Base-by-base conservation (phyloP, 805 yeast genomes). In the Deakozyma indianensis region DNA sequence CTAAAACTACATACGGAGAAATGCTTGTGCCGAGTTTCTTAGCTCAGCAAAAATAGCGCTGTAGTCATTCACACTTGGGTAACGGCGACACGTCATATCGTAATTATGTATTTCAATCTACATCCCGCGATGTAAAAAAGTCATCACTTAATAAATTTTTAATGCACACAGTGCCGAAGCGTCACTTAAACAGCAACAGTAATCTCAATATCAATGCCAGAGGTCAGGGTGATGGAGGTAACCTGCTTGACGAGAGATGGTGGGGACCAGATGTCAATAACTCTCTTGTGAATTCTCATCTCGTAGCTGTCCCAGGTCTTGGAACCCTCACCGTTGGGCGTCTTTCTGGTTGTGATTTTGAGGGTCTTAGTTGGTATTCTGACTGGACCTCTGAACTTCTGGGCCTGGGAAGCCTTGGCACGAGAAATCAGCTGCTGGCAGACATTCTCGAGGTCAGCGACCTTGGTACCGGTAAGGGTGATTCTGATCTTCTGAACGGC, bases 291-390 rank as follows among this genome's bases (percentile, higher is more conserved):
- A 80, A 92, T 87, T 83, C 96, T 90, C 95, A 92, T 83, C 80
- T 92, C 98, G 74, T 80, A 92, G 64, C 94, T 77, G 71, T 92
- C 99, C 96, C 96, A 92, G 65, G 99, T 92, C 90, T 92, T 92
- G 63, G 98, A 92, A 92, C 99, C 99, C 79, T 92, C 96, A 92
- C 99, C 99, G 74, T 94, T 94, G 67, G 99, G 99, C 68, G 98
- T 83, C 88, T 92, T 92, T 85, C 99, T 87, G 84, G 99, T 92
- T 75, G 94, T 78, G 76, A 92, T 78, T 75, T 83, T 86, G 68
- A 92, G 83, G 63, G 83, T 92, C 83, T 88, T 92, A 74, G 98
- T 92, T 78, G 99, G 99, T 77, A 92, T 74, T 84, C 98, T 88
- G 67, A 92, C 95, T 62, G 98, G 98, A 69, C 99, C 99, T 79